phyloP scores from a whole-genome alignment of 164 flowering plant species.

The Platanus orientalis region DNA sequence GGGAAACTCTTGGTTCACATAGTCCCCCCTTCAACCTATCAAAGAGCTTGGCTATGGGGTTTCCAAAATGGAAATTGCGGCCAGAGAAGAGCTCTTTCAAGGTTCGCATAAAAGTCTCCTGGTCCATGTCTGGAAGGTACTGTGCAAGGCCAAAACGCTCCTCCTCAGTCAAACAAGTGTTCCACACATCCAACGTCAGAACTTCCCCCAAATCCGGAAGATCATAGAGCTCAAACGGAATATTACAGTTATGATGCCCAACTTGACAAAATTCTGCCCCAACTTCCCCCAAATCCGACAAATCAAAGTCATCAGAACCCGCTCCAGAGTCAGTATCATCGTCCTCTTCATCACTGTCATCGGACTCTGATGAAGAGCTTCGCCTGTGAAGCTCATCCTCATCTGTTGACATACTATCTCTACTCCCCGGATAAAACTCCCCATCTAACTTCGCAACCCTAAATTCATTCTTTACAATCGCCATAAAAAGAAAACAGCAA shows the following conservation, averaged over 20 bases:
- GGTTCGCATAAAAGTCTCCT: conserved; percentile 52
- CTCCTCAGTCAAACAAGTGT: conserved; percentile 72
- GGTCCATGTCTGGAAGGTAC: conserved; percentile 82
- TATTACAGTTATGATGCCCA: conserved; percentile 57
- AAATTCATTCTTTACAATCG: conserved; percentile 67
- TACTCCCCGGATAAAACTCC: conserved; percentile 49
- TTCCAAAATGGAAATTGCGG: conserved; percentile 78
- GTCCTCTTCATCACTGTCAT: conserved; percentile 48
- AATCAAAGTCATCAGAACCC: conserved; percentile 82
- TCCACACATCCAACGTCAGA: conserved; percentile 87
- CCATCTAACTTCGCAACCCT: conserved; percentile 57
- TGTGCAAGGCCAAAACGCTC: conserved; percentile 63
- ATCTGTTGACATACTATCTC: conserved; percentile 63
- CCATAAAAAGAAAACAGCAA: conserved; percentile 40
- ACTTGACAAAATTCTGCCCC: conserved; percentile 80
- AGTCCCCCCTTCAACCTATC: conserved; percentile 86
- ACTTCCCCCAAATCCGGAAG: conserved; percentile 63
- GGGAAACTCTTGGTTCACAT: conserved; percentile 89
- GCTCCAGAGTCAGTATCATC: conserved; percentile 71
- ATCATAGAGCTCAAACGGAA: conserved; percentile 82
- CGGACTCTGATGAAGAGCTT: conserved; percentile 13
- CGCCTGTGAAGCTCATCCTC: conserved; percentile 56
- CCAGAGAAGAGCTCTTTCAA: conserved; percentile 72
- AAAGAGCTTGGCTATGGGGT: conserved; percentile 65
- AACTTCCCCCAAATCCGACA: conserved; percentile 71